Evolutionary conservation across 208 protist genomes (phyloP).

Genomic region (Acanthamoeba polyphaga): DNA sequence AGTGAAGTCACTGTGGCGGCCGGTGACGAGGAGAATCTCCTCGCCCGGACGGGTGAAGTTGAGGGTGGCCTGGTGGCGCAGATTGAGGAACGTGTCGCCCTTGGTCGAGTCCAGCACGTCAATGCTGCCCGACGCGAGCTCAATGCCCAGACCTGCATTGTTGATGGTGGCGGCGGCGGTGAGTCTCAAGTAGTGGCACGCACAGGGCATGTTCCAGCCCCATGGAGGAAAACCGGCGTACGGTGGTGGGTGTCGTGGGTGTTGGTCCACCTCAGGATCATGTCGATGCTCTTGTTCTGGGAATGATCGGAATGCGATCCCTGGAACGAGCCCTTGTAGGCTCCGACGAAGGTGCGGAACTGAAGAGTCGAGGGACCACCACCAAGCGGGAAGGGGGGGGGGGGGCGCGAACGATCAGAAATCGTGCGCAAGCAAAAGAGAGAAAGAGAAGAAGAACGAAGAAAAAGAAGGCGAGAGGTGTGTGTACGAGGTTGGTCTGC

Average conservation of each 20-base stretch:
- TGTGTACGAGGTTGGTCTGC: conserved; percentile 15
- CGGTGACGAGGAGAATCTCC: conserved; percentile 32
- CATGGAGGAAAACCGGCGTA: neutral
- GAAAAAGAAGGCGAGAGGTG: neutral
- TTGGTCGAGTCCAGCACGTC: conserved; percentile 53
- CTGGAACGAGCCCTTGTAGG: neutral
- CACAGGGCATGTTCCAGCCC: no score
- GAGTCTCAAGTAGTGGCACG: neutral
- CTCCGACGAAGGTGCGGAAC: neutral
- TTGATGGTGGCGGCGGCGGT: neutral
- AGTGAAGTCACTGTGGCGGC: neutral
- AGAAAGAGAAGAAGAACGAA: neutral
- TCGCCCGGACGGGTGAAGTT: conserved; percentile 1
- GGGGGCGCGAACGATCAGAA: neutral
- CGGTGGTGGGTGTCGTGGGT: conserved; percentile 2
- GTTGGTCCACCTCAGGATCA: conserved; percentile 29
- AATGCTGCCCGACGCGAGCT: neutral
- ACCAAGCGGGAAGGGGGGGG: neutral
- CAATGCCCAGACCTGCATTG: neutral
- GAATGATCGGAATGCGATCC: neutral
- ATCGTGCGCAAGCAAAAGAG: neutral
- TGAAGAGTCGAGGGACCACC: neutral
- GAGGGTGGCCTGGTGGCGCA: neutral
- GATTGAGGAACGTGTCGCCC: conserved; percentile 47
- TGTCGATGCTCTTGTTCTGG: neutral